These are phyloP conservation scores for Barnettozyma californica DNA, from an alignment of 805 yeast genomes.

Conservation along the genomic window DNA sequence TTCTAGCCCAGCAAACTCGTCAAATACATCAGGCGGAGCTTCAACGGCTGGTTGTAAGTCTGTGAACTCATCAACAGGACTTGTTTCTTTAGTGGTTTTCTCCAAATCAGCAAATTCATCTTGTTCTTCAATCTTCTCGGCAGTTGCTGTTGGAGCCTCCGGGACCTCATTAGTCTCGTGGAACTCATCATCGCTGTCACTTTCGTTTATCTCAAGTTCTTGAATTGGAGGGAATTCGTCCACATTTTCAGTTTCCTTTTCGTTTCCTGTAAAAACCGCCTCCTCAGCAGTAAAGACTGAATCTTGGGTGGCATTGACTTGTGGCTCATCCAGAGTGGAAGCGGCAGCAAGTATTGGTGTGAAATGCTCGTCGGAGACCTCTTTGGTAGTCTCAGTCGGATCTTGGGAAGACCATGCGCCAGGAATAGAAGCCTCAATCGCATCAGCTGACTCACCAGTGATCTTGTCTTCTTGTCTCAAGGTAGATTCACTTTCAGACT, in stretches of 20 bases:
- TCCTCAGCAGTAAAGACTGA: constrained; percentile 1
- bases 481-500: constrained; percentile 17
- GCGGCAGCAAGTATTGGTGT: constrained; percentile 17
- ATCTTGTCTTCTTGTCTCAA: constrained; percentile 3
- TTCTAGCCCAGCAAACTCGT: constrained; percentile 40
- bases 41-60: constrained; percentile 5
- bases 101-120: constrained; percentile 2
- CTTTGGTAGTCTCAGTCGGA: background rate
- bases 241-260: constrained; percentile 15
- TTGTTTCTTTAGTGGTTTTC: background rate
- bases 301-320: constrained; percentile 4
- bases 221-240: constrained; percentile 61
- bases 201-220: constrained; percentile 49
- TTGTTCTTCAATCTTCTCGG: background rate
- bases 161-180: constrained; percentile 37
- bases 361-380: background rate
- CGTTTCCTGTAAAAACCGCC: background rate
- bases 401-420: constrained; percentile 23
- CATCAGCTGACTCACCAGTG: constrained; percentile 13
- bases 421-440: constrained; percentile 24
- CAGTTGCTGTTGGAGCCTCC: constrained; percentile 4
- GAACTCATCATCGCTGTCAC: constrained; percentile 36
- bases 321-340: constrained; percentile 8
- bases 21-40: constrained; percentile 28
- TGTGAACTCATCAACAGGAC: constrained; percentile 3